Percentiles rank a stretch among this genome's conserved stretches.
These are phyloP conservation scores for Planoprotostelium fungivorum DNA, from an alignment of 78 protist species.

Conservation along the genomic window DNA sequence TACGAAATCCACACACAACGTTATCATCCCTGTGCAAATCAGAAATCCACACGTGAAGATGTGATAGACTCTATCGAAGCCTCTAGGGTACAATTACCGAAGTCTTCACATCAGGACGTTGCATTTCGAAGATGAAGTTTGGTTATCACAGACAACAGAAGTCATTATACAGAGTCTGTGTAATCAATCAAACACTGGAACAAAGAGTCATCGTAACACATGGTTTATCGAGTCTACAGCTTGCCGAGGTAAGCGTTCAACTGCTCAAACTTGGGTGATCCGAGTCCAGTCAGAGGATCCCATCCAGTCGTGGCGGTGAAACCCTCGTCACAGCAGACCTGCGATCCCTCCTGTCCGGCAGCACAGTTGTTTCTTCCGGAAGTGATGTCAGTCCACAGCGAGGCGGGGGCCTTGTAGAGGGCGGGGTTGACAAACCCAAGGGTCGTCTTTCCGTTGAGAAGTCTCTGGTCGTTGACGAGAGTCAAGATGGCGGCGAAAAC, in stretches of 20 bases:
- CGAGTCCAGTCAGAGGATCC: conserved; percentile 25
- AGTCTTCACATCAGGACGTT: too few relatives aligned
- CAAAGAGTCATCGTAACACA: too few relatives aligned
- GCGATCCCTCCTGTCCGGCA: neutral
- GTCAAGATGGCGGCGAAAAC: conserved; percentile 44
- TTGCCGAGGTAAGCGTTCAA: neutral
- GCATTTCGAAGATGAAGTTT: too few relatives aligned
- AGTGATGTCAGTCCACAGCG: conserved; percentile 26
- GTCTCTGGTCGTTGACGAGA: conserved; percentile 37
- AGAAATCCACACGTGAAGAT: too few relatives aligned
- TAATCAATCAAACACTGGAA: too few relatives aligned
- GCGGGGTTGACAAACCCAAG: conserved; percentile 52
- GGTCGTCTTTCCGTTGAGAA: conserved; percentile 8
- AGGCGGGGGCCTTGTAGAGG: conserved; percentile 8
- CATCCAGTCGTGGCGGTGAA: conserved; percentile 45
- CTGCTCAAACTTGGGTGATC: neutral
- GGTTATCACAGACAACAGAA: too few relatives aligned
- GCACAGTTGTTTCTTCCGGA: conserved; percentile 38
- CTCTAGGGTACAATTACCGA: too few relatives aligned
- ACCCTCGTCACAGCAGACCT: conserved; percentile 28
- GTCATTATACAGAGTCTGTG: too few relatives aligned
- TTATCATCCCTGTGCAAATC: too few relatives aligned
- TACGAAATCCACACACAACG: too few relatives aligned
- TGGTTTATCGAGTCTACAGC: too few relatives aligned
- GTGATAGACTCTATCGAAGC: too few relatives aligned